Conservation (phyloP, 2,329 filamentous ascomycete species). For the Hypoxylon rubiginosum region DNA sequence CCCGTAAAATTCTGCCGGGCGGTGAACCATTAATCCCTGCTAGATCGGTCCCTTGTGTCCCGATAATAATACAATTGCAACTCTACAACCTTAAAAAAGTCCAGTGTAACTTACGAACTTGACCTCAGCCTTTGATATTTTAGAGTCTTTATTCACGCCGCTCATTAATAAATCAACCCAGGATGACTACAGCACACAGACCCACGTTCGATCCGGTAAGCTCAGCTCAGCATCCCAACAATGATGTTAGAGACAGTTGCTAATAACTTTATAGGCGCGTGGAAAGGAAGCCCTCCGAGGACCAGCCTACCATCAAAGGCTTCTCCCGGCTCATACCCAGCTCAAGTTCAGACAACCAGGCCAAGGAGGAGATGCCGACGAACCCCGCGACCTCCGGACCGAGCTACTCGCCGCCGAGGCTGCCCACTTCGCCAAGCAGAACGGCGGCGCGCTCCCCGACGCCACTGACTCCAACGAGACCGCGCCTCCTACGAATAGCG, state of each 20-base stretch:
- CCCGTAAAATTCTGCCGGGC: constrained; percentile 62
- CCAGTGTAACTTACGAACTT: constrained; percentile 13
- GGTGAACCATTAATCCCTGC: constrained; percentile 55
- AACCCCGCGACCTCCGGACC: constrained; percentile 83
- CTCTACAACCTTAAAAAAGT: constrained; percentile 17
- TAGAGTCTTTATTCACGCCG: constrained; percentile 12
- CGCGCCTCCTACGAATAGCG: constrained; percentile 56
- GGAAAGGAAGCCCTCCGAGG: constrained; percentile 96
- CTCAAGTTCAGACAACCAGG: constrained; percentile 91
- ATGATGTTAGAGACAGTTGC: constrained; percentile 23
- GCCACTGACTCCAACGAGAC: constrained; percentile 62
- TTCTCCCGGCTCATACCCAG: constrained; percentile 92
- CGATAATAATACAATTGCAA: constrained; percentile 22
- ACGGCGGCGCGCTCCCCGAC: constrained; percentile 67
- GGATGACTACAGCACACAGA: constrained; percentile 80
- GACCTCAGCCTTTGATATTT: constrained; percentile 24
- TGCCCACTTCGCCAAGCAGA: constrained; percentile 87
- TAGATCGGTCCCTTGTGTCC: constrained; percentile 35
- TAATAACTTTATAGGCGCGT: constrained; percentile 72
- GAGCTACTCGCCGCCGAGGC: constrained; percentile 92
- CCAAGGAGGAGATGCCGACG: constrained; percentile 86
- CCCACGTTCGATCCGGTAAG: constrained; percentile 97
- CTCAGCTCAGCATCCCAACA: constrained; percentile 45
- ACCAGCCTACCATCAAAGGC: constrained; percentile 94
- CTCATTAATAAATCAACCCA: constrained; percentile 34